These are phyloP conservation scores for Tolypocladium pustulatum DNA, from an alignment of 2,329 filamentous ascomycete species.

Conservation along the genomic window DNA sequence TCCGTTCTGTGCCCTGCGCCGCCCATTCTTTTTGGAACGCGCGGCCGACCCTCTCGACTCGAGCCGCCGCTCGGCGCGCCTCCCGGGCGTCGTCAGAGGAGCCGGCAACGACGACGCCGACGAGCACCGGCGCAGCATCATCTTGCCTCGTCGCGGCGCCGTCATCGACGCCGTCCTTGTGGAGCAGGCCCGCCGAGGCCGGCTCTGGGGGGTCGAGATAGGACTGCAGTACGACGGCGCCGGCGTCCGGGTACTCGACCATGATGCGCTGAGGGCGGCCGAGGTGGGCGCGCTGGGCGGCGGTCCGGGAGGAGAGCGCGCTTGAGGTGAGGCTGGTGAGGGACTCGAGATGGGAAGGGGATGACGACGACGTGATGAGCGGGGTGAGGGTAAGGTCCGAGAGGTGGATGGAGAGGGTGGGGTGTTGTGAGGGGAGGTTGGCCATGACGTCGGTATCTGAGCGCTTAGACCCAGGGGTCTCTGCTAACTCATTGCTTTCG, in stretches of 20 bases:
- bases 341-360: conserved; percentile 32
- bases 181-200: background rate
- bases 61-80: conserved; percentile 39
- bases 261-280: conserved; percentile 46
- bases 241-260: conserved; percentile 40
- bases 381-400: conserved; percentile 46
- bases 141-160: conserved; percentile 11
- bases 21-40: conserved; percentile 45
- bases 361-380: conserved; percentile 42
- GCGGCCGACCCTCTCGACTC: conserved; percentile 42
- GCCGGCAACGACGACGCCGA: conserved; percentile 43
- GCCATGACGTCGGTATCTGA: conserved; percentile 18
- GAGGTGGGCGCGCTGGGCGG: conserved; percentile 40
- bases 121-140: conserved; percentile 38
- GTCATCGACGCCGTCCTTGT: conserved; percentile 7
- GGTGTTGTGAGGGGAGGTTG: conserved; percentile 35
- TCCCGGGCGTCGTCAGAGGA: conserved; percentile 35
- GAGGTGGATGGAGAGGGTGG: conserved; percentile 43
- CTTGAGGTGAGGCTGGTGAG: conserved; percentile 41
- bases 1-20: conserved; percentile 15
- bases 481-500: background rate
- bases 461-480: background rate
- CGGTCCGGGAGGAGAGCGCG: conserved; percentile 41
- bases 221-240: conserved; percentile 32
- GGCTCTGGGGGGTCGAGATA: conserved; percentile 31